Evolutionary conservation across 768 basidiomycete genomes (phyloP).

Genomic region (Tylopilus sp.): DNA sequence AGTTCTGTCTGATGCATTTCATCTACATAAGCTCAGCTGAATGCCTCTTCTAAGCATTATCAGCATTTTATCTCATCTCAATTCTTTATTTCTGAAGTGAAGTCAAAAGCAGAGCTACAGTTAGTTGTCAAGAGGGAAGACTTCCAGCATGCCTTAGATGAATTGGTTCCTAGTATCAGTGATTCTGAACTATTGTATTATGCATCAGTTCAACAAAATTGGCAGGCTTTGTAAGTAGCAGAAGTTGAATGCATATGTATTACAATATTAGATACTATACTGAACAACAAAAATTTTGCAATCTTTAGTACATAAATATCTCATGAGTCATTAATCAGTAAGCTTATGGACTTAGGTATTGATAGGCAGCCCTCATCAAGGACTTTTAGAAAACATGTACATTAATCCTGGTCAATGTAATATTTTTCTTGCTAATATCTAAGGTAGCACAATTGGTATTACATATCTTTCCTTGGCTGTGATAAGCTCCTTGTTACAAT

Average conservation of each 20-base stretch:
- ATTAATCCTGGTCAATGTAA: too few species aligned
- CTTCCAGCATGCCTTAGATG: slow-evolving; percentile 69
- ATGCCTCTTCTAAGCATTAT: slow-evolving; percentile 41
- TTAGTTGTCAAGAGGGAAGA: slow-evolving; percentile 75
- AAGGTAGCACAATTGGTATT: too few species aligned
- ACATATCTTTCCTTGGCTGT: too few species aligned
- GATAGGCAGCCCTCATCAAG: too few species aligned
- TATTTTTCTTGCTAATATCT: too few species aligned
- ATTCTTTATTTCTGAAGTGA: slow-evolving; percentile 86
- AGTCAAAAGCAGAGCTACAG: slow-evolving; percentile 60
- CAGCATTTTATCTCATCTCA: slow-evolving; percentile 76
- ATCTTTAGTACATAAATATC: too few species aligned
- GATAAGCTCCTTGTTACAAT: too few species aligned
- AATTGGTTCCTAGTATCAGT: slow-evolving; percentile 79
- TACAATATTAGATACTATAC: too few species aligned
- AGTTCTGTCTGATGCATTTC: background rate
- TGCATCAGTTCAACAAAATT: slow-evolving; percentile 42
- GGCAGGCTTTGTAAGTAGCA: slow-evolving; percentile 2
- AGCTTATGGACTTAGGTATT: too few species aligned
- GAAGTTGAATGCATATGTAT: background rate
- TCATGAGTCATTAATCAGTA: too few species aligned
- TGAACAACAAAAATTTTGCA: too few species aligned
- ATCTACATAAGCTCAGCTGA: slow-evolving; percentile 34
- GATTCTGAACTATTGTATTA: slow-evolving; percentile 86
- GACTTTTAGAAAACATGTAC: too few species aligned